Conservation (phyloP, 768 basidiomycete species). For the Rubroboletus pulcherrimus region DNA sequence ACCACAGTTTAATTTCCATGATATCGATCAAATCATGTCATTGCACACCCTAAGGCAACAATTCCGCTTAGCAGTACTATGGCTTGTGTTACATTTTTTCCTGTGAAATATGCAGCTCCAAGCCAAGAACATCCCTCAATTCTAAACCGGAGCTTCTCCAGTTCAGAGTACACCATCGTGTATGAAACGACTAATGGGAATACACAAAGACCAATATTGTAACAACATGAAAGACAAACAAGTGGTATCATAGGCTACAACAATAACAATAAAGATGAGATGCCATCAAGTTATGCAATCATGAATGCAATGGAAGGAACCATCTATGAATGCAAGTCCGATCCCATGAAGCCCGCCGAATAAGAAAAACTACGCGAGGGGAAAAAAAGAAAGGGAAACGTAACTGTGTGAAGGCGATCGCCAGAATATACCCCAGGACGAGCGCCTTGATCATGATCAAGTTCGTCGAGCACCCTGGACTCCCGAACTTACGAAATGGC, state of each 20-base stretch:
- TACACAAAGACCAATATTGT: neutral
- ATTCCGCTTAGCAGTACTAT: too few relatives aligned
- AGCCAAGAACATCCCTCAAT: neutral
- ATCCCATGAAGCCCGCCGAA: neutral
- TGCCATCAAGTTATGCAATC: neutral
- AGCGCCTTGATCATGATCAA: neutral
- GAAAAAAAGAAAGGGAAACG: too few relatives aligned
- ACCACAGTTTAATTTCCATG: constrained; percentile 36
- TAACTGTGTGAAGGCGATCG: neutral
- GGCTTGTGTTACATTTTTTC: too few relatives aligned
- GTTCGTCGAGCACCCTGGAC: neutral
- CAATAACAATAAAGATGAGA: constrained; percentile 1
- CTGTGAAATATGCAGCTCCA: neutral
- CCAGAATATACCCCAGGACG: neutral
- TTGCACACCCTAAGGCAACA: too few relatives aligned
- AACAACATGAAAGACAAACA: neutral
- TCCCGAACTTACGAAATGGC: constrained; percentile 21
- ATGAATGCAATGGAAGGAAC: neutral
- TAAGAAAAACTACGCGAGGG: neutral
- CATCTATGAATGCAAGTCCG: neutral
- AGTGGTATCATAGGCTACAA: neutral
- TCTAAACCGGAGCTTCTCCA: neutral
- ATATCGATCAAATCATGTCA: too few relatives aligned
- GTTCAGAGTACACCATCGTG: neutral
- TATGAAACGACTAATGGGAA: neutral